Evolutionary conservation across 2,329 filamentous ascomycete species (phyloP).

Genomic region (Claviceps purpurea): DNA sequence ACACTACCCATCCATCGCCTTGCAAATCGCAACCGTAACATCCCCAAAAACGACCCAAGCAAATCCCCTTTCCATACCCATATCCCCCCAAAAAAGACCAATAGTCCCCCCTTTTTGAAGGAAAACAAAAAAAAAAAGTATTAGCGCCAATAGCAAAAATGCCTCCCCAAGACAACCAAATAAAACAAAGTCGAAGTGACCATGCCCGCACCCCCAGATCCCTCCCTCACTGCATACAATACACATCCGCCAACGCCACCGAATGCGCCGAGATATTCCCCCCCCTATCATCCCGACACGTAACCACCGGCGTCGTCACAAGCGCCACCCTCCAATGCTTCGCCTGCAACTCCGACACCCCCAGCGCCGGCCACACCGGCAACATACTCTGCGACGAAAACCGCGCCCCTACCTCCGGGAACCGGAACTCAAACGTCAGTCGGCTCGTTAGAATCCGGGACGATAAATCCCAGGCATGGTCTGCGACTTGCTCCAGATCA

Average conservation of each 20-base stretch:
- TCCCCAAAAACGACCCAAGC: too few species aligned
- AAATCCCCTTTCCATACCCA: too few species aligned
- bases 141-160: too few species aligned
- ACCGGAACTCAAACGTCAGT: slow-evolving; percentile 32
- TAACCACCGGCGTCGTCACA: slow-evolving; percentile 40
- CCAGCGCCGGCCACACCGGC: slow-evolving; percentile 27
- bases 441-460: slow-evolving; percentile 32
- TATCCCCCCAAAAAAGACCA: too few species aligned
- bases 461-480: slow-evolving; percentile 31
- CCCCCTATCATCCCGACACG: slow-evolving; percentile 37
- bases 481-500: slow-evolving; percentile 29
- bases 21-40: too few species aligned
- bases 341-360: slow-evolving; percentile 31
- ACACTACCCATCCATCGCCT: too few species aligned
- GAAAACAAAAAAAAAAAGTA: too few species aligned
- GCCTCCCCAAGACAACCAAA: too few species aligned
- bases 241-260: slow-evolving; percentile 31
- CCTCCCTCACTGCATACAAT: slow-evolving; percentile 30
- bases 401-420: slow-evolving; percentile 35
- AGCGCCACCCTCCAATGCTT: slow-evolving; percentile 39
- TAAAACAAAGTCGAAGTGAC: too few species aligned
- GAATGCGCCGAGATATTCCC: slow-evolving; percentile 30
- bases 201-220: too few species aligned
- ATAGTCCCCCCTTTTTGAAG: too few species aligned
- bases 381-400: slow-evolving; percentile 36